Evolutionary conservation across 345 rosid species (phyloP).

Genomic region (Citrus mangshanensis): DNA sequence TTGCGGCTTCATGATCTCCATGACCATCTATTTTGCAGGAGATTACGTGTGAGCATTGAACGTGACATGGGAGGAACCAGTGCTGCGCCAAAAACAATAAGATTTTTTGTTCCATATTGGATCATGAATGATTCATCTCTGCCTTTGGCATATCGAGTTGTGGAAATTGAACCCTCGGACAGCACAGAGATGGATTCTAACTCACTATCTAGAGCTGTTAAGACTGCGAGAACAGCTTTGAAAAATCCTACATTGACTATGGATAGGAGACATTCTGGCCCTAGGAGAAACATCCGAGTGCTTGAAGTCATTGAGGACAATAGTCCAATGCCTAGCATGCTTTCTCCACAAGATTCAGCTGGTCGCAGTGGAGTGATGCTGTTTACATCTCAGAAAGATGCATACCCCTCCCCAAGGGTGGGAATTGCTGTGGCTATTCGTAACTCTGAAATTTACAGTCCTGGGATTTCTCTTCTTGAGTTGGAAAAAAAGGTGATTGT

Average conservation of each 20-base stretch:
- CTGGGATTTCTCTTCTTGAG: slow-evolving; percentile 94
- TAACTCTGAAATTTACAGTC: slow-evolving; percentile 72
- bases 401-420: slow-evolving; percentile 63
- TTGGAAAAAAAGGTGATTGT: slow-evolving; percentile 91
- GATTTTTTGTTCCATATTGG: slow-evolving; percentile 97
- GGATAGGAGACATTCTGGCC: slow-evolving; percentile 47
- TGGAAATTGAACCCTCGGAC: slow-evolving; percentile 79
- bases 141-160: slow-evolving; percentile 75
- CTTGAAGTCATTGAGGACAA: slow-evolving; percentile 87
- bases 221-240: slow-evolving; percentile 54
- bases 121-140: slow-evolving; percentile 75
- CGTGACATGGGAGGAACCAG: slow-evolving; percentile 86
- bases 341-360: slow-evolving; percentile 90
- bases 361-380: slow-evolving; percentile 63
- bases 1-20: neutral
- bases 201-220: slow-evolving; percentile 64
- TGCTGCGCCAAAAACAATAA: slow-evolving; percentile 82
- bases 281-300: slow-evolving; percentile 64
- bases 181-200: slow-evolving; percentile 58
- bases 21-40: slow-evolving; percentile 49
- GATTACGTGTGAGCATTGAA: slow-evolving; percentile 87
- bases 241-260: slow-evolving; percentile 50
- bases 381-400: slow-evolving; percentile 82
- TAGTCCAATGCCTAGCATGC: slow-evolving; percentile 88
- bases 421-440: slow-evolving; percentile 87